These are phyloP conservation scores for Tolypocladium tropicale DNA, from an alignment of 2,329 filamentous ascomycete genomes.

Conservation along the genomic window DNA sequence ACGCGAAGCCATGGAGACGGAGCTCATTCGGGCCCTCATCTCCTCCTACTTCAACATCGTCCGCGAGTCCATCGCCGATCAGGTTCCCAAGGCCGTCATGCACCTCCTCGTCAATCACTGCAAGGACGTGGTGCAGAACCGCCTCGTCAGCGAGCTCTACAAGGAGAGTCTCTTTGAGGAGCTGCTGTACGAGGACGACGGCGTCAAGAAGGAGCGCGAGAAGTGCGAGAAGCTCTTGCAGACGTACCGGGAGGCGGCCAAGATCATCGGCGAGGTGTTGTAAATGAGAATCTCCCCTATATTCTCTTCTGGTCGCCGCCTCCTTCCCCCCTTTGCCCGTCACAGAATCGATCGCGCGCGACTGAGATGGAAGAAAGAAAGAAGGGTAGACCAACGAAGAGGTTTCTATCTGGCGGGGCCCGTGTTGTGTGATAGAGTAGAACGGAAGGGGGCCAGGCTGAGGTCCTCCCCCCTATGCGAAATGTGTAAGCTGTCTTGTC, in stretches of 20 bases:
- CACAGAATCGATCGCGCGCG: neutral
- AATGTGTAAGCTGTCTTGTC: neutral
- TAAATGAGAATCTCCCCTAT: conserved; percentile 32
- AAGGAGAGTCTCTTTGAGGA: conserved; percentile 86
- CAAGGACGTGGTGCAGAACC: conserved; percentile 95
- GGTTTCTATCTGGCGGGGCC: neutral
- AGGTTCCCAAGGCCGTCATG: conserved; percentile 98
- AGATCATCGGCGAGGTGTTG: conserved; percentile 94
- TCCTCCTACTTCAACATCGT: conserved; percentile 99
- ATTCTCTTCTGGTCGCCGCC: neutral
- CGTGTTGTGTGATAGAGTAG: neutral
- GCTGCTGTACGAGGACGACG: conserved; percentile 92
- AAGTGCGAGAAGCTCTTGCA: conserved; percentile 95
- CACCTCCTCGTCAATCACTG: conserved; percentile 96
- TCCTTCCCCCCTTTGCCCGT: neutral
- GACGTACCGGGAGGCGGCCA: conserved; percentile 95
- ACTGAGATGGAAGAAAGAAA: neutral
- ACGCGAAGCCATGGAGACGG: conserved; percentile 92
- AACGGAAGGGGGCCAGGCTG: neutral
- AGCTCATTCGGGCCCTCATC: conserved; percentile 91
- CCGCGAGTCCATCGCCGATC: conserved; percentile 94
- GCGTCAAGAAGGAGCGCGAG: conserved; percentile 92
- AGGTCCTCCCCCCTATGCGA: neutral
- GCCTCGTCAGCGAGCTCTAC: conserved; percentile 91
- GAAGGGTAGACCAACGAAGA: neutral